Evolutionary conservation across 1,284 basidiomycete species (phyloP).

Genomic region (Phylloboletellus chloephorus): DNA sequence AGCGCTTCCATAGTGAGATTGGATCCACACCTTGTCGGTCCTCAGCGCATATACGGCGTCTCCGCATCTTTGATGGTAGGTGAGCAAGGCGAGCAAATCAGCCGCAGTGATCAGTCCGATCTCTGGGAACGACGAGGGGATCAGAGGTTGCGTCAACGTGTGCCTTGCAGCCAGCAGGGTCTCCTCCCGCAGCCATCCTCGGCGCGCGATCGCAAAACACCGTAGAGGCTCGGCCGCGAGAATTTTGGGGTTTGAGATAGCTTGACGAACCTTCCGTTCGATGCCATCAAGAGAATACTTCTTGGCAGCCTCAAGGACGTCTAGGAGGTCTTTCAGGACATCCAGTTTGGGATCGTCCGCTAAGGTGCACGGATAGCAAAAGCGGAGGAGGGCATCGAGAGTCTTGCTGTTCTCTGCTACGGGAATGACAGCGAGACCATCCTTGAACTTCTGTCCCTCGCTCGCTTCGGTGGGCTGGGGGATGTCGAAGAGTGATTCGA

Average conservation of each 20-base stretch:
- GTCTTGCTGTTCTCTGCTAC: conserved; percentile 24
- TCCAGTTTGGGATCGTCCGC: conserved; percentile 18
- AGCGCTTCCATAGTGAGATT: conserved; percentile 2
- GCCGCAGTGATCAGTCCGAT: conserved; percentile 16
- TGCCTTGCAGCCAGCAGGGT: conserved; percentile 15
- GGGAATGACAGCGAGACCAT: conserved; percentile 19
- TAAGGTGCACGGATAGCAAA: conserved; percentile 28
- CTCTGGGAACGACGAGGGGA: conserved; percentile 16
- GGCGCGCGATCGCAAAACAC: conserved; percentile 16
- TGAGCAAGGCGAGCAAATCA: conserved; percentile 17
- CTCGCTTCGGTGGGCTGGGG: conserved; percentile 19
- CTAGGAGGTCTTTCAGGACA: conserved; percentile 9
- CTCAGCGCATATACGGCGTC: conserved; percentile 10
- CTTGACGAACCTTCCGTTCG: conserved; percentile 13
- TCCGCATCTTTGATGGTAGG: conserved; percentile 18
- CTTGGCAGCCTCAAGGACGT: conserved; percentile 19
- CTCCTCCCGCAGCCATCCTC: conserved; percentile 11
- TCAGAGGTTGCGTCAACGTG: conserved; percentile 16
- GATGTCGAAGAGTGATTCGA: conserved; percentile 34
- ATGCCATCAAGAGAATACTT: conserved; percentile 20
- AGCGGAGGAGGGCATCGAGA: conserved; percentile 25
- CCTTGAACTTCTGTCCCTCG: conserved; percentile 5
- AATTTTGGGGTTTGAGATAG: conserved; percentile 15
- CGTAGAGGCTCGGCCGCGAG: conserved; percentile 12
- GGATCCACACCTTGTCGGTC: conserved; percentile 16